phyloP scores from a whole-genome alignment of 1,284 basidiomycete species.

The Leccinum griseonigrum region DNA sequence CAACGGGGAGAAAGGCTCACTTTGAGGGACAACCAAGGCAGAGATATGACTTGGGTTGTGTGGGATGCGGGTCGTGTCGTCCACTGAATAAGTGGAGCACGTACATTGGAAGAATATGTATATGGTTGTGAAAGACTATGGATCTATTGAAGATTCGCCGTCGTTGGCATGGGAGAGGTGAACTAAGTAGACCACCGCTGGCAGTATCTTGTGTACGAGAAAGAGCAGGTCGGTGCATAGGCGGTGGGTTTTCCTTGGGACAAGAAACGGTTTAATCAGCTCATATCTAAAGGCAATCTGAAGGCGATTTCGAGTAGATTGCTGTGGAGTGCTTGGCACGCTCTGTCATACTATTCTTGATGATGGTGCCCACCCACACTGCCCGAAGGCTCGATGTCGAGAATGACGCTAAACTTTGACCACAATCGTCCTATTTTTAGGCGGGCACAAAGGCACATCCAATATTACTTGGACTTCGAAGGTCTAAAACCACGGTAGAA shows the following conservation, averaged over 20 bases:
- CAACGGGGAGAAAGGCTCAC: conserved; percentile 4
- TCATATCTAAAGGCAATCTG: neutral
- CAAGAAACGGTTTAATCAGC: neutral
- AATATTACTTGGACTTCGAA: neutral
- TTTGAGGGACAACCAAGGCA: neutral
- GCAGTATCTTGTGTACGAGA: neutral
- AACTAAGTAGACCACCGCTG: neutral
- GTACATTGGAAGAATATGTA: neutral
- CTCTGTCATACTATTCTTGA: neutral
- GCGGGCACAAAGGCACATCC: neutral
- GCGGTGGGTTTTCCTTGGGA: neutral
- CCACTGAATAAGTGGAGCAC: neutral
- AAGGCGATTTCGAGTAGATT: too few relatives aligned
- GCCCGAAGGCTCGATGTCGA: neutral
- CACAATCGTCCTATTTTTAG: neutral
- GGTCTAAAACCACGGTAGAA: neutral
- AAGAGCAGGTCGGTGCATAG: neutral
- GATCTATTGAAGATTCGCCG: neutral
- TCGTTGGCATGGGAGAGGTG: neutral
- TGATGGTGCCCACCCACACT: neutral
- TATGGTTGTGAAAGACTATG: neutral
- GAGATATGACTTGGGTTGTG: conserved; percentile 6
- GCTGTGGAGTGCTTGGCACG: neutral
- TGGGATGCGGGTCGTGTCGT: conserved; percentile 14
- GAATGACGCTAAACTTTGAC: neutral